phyloP scores from a whole-genome alignment of 441 rosid genomes.

The Jatropha multifida region DNA sequence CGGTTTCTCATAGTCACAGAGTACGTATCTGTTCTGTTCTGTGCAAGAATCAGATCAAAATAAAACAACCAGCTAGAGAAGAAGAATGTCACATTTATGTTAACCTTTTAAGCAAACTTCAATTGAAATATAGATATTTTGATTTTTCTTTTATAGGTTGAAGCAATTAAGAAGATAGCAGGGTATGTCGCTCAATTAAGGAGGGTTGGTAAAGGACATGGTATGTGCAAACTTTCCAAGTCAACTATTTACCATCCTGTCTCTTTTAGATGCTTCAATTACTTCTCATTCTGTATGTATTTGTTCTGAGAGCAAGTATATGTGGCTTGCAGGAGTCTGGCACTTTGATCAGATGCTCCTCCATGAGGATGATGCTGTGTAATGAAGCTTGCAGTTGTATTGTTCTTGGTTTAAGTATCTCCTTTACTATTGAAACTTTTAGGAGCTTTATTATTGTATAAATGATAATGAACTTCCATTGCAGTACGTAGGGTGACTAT shows the following conservation, averaged over 20 bases:
- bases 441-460: background rate
- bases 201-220: conserved; percentile 71
- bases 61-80: too few relatives aligned
- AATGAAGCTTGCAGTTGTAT: background rate
- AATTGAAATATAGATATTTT: background rate
- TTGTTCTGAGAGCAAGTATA: background rate
- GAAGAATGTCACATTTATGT: background rate
- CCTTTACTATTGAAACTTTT: background rate
- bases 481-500: background rate
- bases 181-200: conserved; percentile 61
- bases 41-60: background rate
- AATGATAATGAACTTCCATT: background rate
- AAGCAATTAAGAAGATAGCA: conserved; percentile 57
- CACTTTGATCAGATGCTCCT: conserved; percentile 59
- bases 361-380: conserved; percentile 27
- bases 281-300: too few relatives aligned
- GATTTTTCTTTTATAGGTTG: conserved; percentile 37
- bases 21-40: background rate
- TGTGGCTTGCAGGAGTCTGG: conserved; percentile 46
- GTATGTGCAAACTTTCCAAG: conserved; percentile 25
- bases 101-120: background rate
- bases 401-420: background rate
- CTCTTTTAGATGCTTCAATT: background rate
- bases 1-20: background rate
- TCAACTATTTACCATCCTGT: background rate